Conservation (phyloP, 306 rosid species). For the Luffa aegyptiaca region DNA sequence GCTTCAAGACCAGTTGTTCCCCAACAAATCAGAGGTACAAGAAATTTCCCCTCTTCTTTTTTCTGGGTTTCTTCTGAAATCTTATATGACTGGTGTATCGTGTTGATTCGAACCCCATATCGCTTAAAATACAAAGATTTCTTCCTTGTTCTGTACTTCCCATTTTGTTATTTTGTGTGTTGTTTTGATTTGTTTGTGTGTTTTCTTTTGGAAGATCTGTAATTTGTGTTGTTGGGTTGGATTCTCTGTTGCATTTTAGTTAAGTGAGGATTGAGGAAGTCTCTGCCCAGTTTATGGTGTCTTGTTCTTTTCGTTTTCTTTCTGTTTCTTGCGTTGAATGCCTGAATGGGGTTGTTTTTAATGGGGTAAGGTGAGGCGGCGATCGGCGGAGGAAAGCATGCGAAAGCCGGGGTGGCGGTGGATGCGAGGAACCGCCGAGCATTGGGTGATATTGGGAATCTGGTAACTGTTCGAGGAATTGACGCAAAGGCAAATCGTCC, state of each 20-base stretch:
- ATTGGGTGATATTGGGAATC: constrained; percentile 72
- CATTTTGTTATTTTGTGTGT: no score
- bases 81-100: no score
- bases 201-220: background rate
- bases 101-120: no score
- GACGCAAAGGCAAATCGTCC: constrained; percentile 77
- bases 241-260: no score
- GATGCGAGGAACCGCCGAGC: constrained; percentile 53
- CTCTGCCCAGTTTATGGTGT: background rate
- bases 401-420: constrained; percentile 34
- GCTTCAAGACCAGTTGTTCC: background rate
- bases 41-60: no score
- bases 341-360: background rate
- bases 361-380: constrained; percentile 41
- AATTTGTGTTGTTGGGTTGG: background rate
- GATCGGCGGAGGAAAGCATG: constrained; percentile 40
- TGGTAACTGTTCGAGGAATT: constrained; percentile 31
- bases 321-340: background rate
- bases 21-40: background rate
- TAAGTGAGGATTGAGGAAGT: no score
- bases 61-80: no score
- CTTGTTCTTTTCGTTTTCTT: background rate
- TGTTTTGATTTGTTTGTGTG: background rate
- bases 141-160: no score
- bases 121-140: no score